Conservation (phyloP, 2,329 filamentous ascomycete genomes). For the Myriosclerotinia duriaeana region DNA sequence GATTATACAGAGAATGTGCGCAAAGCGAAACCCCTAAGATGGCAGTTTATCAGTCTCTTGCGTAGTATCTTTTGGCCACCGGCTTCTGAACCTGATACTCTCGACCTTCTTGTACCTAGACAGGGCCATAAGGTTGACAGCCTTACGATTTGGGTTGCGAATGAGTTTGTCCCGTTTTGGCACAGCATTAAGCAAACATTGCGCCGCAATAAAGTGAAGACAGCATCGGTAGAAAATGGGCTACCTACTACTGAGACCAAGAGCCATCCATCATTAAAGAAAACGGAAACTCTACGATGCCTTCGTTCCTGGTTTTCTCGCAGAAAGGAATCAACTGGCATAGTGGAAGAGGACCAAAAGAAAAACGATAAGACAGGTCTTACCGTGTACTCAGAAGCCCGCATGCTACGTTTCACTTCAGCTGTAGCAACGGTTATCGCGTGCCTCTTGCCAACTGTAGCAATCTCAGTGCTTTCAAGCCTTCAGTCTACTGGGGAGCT, state of each 20-base stretch:
- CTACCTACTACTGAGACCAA: slow-evolving; percentile 9
- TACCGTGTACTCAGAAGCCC: slow-evolving; percentile 16
- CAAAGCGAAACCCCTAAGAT: slow-evolving; percentile 7
- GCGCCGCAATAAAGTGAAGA: background rate
- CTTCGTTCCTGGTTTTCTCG: background rate
- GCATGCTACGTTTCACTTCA: slow-evolving; percentile 26
- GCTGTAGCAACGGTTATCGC: slow-evolving; percentile 29
- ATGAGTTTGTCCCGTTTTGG: slow-evolving; percentile 27
- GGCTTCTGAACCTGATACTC: background rate
- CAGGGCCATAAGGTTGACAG: slow-evolving; percentile 23
- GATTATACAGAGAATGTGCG: background rate
- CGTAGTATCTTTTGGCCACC: background rate
- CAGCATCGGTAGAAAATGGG: background rate
- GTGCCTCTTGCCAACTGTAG: slow-evolving; percentile 29
- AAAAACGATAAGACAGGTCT: background rate
- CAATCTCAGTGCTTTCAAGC: slow-evolving; percentile 30
- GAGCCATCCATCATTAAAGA: background rate
- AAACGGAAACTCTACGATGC: background rate
- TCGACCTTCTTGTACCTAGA: slow-evolving; percentile 28
- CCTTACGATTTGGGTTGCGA: slow-evolving; percentile 29
- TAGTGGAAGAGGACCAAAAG: background rate
- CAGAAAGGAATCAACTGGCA: background rate
- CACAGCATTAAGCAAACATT: slow-evolving; percentile 8
- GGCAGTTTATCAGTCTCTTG: slow-evolving; percentile 20
- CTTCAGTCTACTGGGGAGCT: slow-evolving; percentile 21